Evolutionary conservation across 805 yeast species (phyloP), one percentile per base, ranked within the genome.

Genomic region (Candida mattraensis): DNA sequence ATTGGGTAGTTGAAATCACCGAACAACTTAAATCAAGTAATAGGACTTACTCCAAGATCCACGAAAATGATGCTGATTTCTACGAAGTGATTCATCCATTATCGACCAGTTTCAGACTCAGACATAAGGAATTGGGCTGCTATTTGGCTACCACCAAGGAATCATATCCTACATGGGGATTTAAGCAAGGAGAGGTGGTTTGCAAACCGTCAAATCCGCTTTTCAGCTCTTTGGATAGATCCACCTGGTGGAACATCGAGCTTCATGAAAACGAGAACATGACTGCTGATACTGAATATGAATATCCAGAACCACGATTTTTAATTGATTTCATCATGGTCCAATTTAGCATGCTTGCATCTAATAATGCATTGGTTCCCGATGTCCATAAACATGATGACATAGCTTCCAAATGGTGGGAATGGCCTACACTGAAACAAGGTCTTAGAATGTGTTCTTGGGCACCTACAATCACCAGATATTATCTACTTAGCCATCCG

Each of bases 81-180:
- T 56, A 63, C 32, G 26, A 61, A 6, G 61, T 66, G 36, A 54
- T 87, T 35, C 95, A 86, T 63, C 93, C 97, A 12, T 72, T 89
- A 45, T 78, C 96, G 23, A 74, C 96, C 1, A 79, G 87, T 15
- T 78, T 93, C 64, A 76, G 96, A 62, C 67, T 93, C 48, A 77
- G 70, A 53, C 82, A 81, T 60, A 70, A 69, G 46, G 76, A 60
- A 7, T 60, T 87, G 53, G 83, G 84, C 26, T 94, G 97, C 60
- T 89, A 88, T 60, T 67, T 93, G 55, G 85, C 89, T 47, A 85
- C 91, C 10, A 73, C 93, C 8, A 97, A 96, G 28, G 65, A 69
- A 47, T 59, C 76, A 16, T 80, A 89, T 56, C 99, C 99, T 13
- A 80, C 78, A 12, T 93, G 99, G 99, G 99, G 99, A 14, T 93